Conservation (phyloP, 345 rosid genomes). For the Murraya koenigii region DNA sequence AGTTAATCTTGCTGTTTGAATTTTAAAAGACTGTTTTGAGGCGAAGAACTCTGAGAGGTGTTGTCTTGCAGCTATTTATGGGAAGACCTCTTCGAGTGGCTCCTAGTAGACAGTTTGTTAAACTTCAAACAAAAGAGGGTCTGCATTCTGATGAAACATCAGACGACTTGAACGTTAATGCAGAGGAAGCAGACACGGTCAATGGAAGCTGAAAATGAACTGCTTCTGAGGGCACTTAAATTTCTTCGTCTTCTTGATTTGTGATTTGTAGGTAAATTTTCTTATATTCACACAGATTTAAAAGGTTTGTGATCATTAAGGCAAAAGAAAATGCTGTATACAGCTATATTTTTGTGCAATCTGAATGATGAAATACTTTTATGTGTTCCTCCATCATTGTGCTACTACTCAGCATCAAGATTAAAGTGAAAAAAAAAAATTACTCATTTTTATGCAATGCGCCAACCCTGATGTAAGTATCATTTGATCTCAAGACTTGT, state of each 20-base stretch:
- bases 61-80: constrained; percentile 50
- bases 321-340: background rate
- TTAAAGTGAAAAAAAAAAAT: background rate
- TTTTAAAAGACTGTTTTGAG: background rate
- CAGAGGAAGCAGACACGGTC: constrained; percentile 28
- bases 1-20: background rate
- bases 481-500: background rate
- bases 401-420: background rate
- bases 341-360: background rate
- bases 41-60: constrained; percentile 1
- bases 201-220: constrained; percentile 24
- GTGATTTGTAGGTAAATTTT: constrained; percentile 22
- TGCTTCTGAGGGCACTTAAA: background rate
- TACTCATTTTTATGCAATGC: background rate
- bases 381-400: background rate
- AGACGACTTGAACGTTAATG: constrained; percentile 26
- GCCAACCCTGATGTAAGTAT: background rate
- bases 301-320: background rate
- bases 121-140: constrained; percentile 41
- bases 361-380: background rate
- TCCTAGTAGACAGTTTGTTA: constrained; percentile 72
- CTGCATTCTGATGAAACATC: constrained; percentile 40
- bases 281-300: background rate
- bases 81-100: constrained; percentile 72
- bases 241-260: constrained; percentile 16